Conservation (phyloP, 139 green algal species). For the Tetradesmus lagerheimii region DNA sequence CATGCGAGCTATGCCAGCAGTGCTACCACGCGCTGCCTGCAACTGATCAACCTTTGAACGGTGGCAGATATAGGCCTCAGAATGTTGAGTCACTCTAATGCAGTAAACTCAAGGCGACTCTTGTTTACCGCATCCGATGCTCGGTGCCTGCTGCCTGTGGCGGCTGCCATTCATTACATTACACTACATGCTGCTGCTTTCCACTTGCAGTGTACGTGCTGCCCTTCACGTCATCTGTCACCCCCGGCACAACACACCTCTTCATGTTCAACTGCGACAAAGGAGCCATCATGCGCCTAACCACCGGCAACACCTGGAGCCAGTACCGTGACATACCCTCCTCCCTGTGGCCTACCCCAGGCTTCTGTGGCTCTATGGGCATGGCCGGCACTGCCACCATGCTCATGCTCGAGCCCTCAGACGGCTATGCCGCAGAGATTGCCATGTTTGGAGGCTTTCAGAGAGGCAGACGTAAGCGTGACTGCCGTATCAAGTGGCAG, state of each 20-base stretch:
- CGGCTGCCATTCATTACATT: too few relatives aligned
- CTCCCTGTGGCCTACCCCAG: neutral
- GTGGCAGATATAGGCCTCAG: too few relatives aligned
- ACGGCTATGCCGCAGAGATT: slow-evolving; percentile 28
- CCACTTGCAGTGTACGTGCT: slow-evolving; percentile 31
- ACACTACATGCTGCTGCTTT: neutral
- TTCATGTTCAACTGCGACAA: slow-evolving; percentile 29
- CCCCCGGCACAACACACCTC: neutral
- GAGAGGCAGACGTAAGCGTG: neutral
- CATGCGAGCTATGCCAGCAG: too few relatives aligned
- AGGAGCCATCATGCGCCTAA: neutral
- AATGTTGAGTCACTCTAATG: too few relatives aligned
- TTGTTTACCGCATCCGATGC: too few relatives aligned
- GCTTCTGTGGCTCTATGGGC: neutral
- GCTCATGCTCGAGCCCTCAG: slow-evolving; percentile 21
- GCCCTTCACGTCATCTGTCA: neutral
- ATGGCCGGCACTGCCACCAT: neutral
- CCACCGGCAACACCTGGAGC: neutral
- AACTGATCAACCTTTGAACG: too few relatives aligned
- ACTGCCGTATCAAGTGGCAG: neutral
- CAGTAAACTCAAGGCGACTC: too few relatives aligned
- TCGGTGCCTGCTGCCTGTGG: neutral
- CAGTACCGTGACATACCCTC: neutral
- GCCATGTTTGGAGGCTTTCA: slow-evolving; percentile 25
- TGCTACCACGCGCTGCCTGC: too few relatives aligned